Conservation (phyloP, 2,329 filamentous ascomycete genomes). For the Penicillium sp. region DNA sequence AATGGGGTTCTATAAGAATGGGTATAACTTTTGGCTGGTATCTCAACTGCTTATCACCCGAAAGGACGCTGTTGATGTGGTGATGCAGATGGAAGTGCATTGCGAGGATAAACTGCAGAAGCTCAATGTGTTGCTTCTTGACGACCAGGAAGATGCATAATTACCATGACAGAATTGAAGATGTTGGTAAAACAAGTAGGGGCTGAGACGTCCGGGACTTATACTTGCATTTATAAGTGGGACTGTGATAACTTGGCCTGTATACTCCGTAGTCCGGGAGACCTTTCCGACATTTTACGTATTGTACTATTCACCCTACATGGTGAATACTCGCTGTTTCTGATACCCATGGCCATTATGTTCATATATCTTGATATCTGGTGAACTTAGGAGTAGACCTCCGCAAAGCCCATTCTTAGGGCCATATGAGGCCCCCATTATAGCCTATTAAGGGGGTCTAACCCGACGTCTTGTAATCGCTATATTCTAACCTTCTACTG, state of each 20-base stretch:
- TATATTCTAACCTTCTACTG: no score
- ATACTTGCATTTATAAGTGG: neutral
- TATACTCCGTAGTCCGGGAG: neutral
- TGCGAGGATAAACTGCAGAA: constrained; percentile 47
- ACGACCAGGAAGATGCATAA: constrained; percentile 30
- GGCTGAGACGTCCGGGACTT: neutral
- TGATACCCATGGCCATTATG: neutral
- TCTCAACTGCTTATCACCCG: constrained; percentile 44
- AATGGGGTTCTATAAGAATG: constrained; percentile 46
- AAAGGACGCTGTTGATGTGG: constrained; percentile 45
- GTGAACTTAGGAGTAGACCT: neutral
- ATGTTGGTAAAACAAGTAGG: neutral
- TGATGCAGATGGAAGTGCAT: constrained; percentile 47
- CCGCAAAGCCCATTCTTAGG: no score
- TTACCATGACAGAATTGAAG: neutral
- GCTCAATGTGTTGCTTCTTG: constrained; percentile 41
- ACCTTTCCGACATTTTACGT: neutral
- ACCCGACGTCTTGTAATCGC: no score
- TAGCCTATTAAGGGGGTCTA: no score
- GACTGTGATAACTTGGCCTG: neutral
- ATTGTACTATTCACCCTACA: neutral
- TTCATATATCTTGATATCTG: neutral
- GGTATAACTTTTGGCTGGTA: constrained; percentile 46
- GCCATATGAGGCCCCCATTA: no score
- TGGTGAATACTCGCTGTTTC: neutral